Evolutionary conservation across 176 grass and related monocot species (phyloP), one percentile per base, ranked within the genome.

Genomic region (bread wheat (Triticum aestivum)): DNA sequence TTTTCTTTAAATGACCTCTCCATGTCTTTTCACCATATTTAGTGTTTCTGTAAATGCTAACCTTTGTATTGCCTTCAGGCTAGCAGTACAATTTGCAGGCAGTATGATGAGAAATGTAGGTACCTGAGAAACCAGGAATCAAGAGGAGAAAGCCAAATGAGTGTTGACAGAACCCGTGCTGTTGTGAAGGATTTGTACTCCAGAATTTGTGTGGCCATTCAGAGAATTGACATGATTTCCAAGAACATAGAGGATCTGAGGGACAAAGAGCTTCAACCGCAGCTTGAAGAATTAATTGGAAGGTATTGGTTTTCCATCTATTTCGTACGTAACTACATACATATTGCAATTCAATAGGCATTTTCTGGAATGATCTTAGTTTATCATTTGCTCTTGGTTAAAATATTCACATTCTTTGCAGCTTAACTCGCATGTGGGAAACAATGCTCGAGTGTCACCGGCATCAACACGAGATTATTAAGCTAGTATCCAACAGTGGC

Each of bases 191-290:
- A 99, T 89, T 83, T 99, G 68, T 92, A 93, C 56, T 99, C 97
- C 30, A 91, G 97, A 93, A 93, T 99, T 85, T 82, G 86, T 67
- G 97, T 99, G 51, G 94, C 94, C 26, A 97, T 99, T 79, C 97
- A 93, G 65, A 94, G 97, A 91, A 94, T 99, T 24, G 87, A 96
- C 85, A 92, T 87, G 73, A 93, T 99, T 87, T 99, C 97, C 33
- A 99, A 91, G 74, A 96, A 81, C 64, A 97, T 99, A 69, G 94
- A 99, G 85, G 97, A 99, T 75, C 66, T 99, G 74, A 96, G 97
- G 85, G 97, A 99, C 82, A 99, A 90, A 85, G 97, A 99, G 77
- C 97, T 99, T 86, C 92, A 99, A 87, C 97, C 97, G 61, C 97
- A 99, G 80, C 73, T 99, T 66, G 97, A 99, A 77, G 97, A 99